Evolutionary conservation across 768 basidiomycete genomes (phyloP).

Genomic region (Boletus subcaerulescens): DNA sequence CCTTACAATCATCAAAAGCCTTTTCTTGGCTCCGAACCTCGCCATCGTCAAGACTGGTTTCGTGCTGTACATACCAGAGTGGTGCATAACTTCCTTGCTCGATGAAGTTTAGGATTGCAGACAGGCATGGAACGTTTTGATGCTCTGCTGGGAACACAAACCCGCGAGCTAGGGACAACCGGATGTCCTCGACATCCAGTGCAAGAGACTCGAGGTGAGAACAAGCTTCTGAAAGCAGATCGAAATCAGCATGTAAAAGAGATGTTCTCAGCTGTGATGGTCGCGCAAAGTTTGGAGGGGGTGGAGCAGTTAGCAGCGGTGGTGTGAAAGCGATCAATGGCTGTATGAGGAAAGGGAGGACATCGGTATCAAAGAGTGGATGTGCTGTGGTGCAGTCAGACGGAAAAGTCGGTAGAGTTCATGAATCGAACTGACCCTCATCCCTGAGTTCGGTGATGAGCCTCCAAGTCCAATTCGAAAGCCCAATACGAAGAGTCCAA

Average conservation of each 20-base stretch:
- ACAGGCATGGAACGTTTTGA: constrained; percentile 54
- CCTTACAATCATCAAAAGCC: constrained; percentile 78
- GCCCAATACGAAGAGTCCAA: constrained; percentile 62
- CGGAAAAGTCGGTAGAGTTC: not conserved
- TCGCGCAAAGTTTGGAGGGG: constrained; percentile 37
- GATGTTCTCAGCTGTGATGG: constrained; percentile 40
- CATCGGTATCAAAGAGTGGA: constrained; percentile 58
- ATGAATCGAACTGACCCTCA: constrained; percentile 47
- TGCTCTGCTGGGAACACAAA: constrained; percentile 57
- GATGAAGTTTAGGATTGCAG: constrained; percentile 67
- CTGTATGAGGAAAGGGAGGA: constrained; percentile 60
- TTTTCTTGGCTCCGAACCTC: constrained; percentile 65
- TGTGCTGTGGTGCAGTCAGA: constrained; percentile 37
- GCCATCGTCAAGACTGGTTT: constrained; percentile 32
- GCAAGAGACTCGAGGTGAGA: constrained; percentile 74
- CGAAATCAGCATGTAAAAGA: constrained; percentile 65
- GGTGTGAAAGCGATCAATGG: constrained; percentile 61
- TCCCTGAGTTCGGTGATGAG: constrained; percentile 70
- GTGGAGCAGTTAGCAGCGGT: constrained; percentile 40
- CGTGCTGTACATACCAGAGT: constrained; percentile 51
- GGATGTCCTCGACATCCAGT: constrained; percentile 74
- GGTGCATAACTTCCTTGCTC: constrained; percentile 68
- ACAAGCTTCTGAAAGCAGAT: constrained; percentile 70
- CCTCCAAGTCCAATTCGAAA: constrained; percentile 79
- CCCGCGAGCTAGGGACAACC: constrained; percentile 67